These are phyloP conservation scores for Phialocephala sp. DNA, from an alignment of 2,329 filamentous ascomycete genomes.

Conservation along the genomic window DNA sequence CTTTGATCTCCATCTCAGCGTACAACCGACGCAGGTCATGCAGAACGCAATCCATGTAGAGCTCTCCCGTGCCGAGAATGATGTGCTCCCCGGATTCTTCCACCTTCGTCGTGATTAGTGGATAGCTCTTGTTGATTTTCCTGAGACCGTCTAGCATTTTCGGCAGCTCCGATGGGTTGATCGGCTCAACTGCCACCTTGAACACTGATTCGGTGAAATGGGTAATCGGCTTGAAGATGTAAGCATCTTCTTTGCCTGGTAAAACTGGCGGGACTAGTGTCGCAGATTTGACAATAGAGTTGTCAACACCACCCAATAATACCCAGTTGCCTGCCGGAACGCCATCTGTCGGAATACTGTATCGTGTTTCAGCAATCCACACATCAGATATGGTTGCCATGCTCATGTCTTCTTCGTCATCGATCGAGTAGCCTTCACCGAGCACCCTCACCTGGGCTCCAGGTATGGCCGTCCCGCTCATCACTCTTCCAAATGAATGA, in stretches of 20 bases:
- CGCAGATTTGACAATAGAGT: slow-evolving; percentile 97
- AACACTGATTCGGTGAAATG: slow-evolving; percentile 98
- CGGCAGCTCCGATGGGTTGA: slow-evolving; percentile 95
- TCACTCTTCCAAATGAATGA: slow-evolving; percentile 85
- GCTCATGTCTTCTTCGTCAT: slow-evolving; percentile 98
- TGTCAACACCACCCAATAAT: slow-evolving; percentile 90
- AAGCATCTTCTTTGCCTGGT: slow-evolving; percentile 87
- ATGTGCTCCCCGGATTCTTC: slow-evolving; percentile 98
- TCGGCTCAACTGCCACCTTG: slow-evolving; percentile 96
- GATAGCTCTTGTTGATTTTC: slow-evolving; percentile 98
- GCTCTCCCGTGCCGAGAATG: slow-evolving; percentile 89
- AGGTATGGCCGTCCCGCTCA: slow-evolving; percentile 88
- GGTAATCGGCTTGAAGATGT: slow-evolving; percentile 90
- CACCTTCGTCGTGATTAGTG: slow-evolving; percentile 93
- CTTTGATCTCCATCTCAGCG: slow-evolving; percentile 98
- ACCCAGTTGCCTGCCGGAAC: slow-evolving; percentile 95
- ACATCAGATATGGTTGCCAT: slow-evolving; percentile 83
- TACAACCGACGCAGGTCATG: slow-evolving; percentile 94
- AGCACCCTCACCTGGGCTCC: slow-evolving; percentile 87
- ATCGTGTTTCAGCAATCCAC: slow-evolving; percentile 89
- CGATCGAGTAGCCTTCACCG: slow-evolving; percentile 92
- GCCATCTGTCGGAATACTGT: slow-evolving; percentile 89
- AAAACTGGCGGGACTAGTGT: slow-evolving; percentile 83
- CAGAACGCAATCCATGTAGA: slow-evolving; percentile 99
- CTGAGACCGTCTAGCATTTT: slow-evolving; percentile 98